Evolutionary conservation across 129 eudicot species (phyloP).

Genomic region (Flaveria ramosissima): DNA sequence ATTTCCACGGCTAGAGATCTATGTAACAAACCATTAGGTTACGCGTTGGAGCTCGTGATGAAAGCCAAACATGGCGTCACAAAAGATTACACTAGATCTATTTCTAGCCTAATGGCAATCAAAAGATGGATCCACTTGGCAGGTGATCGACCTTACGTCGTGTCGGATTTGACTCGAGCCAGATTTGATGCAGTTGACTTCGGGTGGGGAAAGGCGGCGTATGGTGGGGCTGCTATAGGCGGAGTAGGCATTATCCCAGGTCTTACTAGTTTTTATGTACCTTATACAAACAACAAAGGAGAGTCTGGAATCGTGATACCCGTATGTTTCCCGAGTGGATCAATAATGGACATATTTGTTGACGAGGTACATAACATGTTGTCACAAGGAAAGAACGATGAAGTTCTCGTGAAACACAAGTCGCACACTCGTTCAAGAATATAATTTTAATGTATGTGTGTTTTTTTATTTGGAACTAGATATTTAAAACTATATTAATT

Average conservation of each 20-base stretch:
- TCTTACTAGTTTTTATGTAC: not conserved
- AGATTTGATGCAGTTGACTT: not conserved
- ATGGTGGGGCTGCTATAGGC: not conserved
- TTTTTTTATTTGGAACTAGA: too few relatives aligned
- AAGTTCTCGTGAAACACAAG: not conserved
- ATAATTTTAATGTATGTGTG: not conserved
- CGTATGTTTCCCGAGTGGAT: not conserved
- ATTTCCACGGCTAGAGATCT: not conserved
- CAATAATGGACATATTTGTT: not conserved
- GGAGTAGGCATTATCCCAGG: not conserved
- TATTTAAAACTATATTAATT: too few relatives aligned
- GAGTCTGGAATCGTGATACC: not conserved
- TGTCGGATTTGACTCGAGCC: not conserved
- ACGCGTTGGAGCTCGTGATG: not conserved
- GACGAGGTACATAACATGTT: not conserved
- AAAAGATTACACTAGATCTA: not conserved
- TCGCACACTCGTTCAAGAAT: not conserved
- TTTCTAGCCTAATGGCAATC: not conserved
- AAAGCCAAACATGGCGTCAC: not conserved
- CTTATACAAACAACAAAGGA: not conserved
- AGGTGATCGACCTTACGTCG: not conserved
- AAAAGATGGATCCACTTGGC: not conserved
- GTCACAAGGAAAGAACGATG: not conserved
- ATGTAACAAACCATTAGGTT: constrained; percentile 1
- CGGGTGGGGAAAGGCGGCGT: constrained; percentile 7